Evolutionary conservation across 83 land plant species (phyloP).

Genomic region (Picea mariana): DNA sequence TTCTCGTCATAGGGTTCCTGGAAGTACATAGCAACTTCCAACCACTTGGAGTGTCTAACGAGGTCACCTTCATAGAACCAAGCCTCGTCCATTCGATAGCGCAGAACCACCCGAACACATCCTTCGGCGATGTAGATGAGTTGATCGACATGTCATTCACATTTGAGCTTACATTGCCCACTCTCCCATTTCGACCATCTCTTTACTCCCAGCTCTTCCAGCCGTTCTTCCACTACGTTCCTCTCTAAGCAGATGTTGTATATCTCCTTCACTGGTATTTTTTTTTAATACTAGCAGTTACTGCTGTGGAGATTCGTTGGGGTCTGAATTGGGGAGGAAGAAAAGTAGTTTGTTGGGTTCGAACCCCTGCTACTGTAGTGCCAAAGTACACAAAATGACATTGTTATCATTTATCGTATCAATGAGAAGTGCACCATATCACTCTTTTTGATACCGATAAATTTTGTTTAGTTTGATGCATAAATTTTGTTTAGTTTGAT

Average conservation of each 20-base stretch:
- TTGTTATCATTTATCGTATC: too few species aligned
- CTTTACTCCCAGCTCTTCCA: conserved; percentile 79
- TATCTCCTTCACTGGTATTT: conserved; percentile 76
- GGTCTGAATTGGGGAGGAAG: neutral
- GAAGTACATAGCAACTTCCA: conserved; percentile 73
- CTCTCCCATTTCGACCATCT: conserved; percentile 88
- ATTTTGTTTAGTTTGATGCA: too few species aligned
- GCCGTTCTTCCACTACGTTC: conserved; percentile 44
- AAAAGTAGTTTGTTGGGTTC: neutral
- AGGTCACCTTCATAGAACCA: conserved; percentile 86
- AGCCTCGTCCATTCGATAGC: conserved; percentile 51
- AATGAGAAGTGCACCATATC: too few species aligned
- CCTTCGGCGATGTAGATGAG: conserved; percentile 87
- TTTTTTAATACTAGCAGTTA: conserved; percentile 15
- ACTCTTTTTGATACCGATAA: too few species aligned
- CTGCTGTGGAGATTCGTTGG: neutral
- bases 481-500: too few species aligned
- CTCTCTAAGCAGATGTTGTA: conserved; percentile 74
- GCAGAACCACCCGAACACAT: conserved; percentile 77
- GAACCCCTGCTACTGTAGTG: neutral
- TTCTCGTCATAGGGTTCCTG: conserved; percentile 81
- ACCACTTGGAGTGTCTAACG: conserved; percentile 96
- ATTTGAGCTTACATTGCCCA: conserved; percentile 14
- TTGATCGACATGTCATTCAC: conserved; percentile 96
- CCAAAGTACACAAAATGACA: neutral